Evolutionary conservation across 306 rosid genomes (phyloP).

Genomic region (Alnus glutinosa): DNA sequence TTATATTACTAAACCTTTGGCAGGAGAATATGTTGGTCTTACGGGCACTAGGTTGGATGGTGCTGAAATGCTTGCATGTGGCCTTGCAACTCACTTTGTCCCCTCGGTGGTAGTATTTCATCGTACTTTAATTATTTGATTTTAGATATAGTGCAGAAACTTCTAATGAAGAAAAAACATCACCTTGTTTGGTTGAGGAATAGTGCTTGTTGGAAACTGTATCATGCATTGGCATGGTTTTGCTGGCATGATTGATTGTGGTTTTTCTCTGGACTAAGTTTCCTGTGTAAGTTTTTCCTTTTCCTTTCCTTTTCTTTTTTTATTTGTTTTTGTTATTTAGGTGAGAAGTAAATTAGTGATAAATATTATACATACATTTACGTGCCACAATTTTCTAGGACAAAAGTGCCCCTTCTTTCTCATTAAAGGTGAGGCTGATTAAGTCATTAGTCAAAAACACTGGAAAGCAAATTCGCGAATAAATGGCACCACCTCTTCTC

Average conservation of each 20-base stretch:
- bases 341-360: background rate
- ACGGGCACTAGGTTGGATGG: conserved; percentile 91
- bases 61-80: conserved; percentile 94
- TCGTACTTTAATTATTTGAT: background rate
- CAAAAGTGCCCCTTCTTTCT: background rate
- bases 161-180: background rate
- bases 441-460: background rate
- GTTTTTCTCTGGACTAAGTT: background rate
- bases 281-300: background rate
- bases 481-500: background rate
- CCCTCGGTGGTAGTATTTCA: conserved; percentile 58
- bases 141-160: background rate
- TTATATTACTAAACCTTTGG: conserved; percentile 34
- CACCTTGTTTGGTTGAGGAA: conserved; percentile 5
- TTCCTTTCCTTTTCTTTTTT: background rate
- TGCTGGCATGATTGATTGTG: background rate
- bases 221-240: background rate
- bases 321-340: too few relatives aligned
- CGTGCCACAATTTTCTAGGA: background rate
- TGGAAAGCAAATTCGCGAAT: background rate
- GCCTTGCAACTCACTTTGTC: conserved; percentile 96
- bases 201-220: conserved; percentile 4
- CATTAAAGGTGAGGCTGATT: background rate
- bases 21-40: conserved; percentile 97
- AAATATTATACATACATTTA: background rate